Base-by-base conservation (phyloP, 495 filamentous ascomycete species). In the Penicillium tannophilum region DNA sequence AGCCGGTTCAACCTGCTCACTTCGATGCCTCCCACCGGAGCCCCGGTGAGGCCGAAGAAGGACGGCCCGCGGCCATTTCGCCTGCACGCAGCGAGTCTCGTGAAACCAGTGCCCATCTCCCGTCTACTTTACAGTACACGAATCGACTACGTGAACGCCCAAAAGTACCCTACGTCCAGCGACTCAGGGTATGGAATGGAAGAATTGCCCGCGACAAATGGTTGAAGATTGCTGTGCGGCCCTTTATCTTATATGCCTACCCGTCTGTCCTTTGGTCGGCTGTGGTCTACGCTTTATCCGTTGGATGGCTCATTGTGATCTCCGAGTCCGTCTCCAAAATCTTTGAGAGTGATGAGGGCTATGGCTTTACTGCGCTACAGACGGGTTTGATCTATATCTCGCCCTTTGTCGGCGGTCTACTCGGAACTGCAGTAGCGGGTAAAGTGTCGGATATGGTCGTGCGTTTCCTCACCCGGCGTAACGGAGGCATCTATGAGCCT, bases 281-380 rank as follows among this genome's bases (percentile, higher is more conserved):
- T 1, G 80, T 90, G 0, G 86, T 97, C 31, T 98, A 98, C 71
- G 76, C 92, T 0, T 86, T 94, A 61, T 92, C 90, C 5, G 84
- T 97, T n/a, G 93, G 93, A 17, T 97, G 93, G 94, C 79, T 98
- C 45, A 96, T 98, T 58, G 90, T 97, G 30, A 84, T 97, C 12
- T 97, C 94, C 1, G 92, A 97, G 72, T 88, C 88, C 1, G 85
- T 97, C 1, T 84, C 90, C 0, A 77, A 83, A 45, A 90, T 95
- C 60, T 97, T 88, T 73, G 84, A 89, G 53, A 79, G 83, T 52
- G 69, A 65, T 6, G 75, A 80, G 0, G 73, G 77, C 7, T 97
- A 97, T 73, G 79, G 90, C 51, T 97, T 98, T 72, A 86, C 81
- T 39, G 78, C 91, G 3, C 76, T 97, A 2, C 85, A 88, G 50